A percentile compares a stretch with the other conserved stretches of the same genome.
Evolutionary conservation across 2,329 filamentous ascomycete species (phyloP).

Genomic region (Penicillium capsulatum): DNA sequence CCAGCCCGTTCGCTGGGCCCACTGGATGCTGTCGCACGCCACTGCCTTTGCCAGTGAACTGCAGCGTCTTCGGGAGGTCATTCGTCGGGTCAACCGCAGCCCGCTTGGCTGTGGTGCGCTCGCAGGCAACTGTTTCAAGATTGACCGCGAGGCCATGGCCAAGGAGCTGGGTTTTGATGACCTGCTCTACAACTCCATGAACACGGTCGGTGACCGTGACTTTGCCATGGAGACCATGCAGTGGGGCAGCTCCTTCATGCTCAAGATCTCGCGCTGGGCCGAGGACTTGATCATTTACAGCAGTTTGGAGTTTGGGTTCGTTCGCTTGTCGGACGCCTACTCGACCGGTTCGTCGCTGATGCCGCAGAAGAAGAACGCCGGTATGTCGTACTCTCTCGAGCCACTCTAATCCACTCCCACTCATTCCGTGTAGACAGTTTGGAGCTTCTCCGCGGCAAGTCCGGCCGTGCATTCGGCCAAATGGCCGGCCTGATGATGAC

Average conservation of each 20-base stretch:
- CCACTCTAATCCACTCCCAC: not conserved
- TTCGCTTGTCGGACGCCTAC: constrained; percentile 73
- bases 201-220: constrained; percentile 70
- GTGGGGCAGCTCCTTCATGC: constrained; percentile 74
- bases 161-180: constrained; percentile 75
- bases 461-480: constrained; percentile 71
- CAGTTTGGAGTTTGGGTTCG: constrained; percentile 70
- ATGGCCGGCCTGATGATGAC: constrained; percentile 77
- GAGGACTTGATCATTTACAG: constrained; percentile 85
- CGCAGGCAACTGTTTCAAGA: constrained; percentile 75
- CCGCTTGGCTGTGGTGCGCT: constrained; percentile 73
- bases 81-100: constrained; percentile 65
- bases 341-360: constrained; percentile 71
- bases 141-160: constrained; percentile 75
- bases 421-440: constrained; percentile 54
- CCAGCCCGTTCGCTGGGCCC: constrained; percentile 74
- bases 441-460: constrained; percentile 72
- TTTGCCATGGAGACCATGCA: constrained; percentile 79
- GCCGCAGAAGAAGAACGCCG: constrained; percentile 77
- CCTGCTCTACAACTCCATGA: constrained; percentile 72
- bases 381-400: constrained; percentile 13
- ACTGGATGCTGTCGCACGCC: constrained; percentile 75
- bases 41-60: constrained; percentile 69
- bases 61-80: constrained; percentile 69
- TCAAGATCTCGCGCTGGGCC: constrained; percentile 73